Evolutionary conservation across 169 alveolate genomes (phyloP), one percentile per base, ranked within the genome.

Genomic region (Babesia sp.): DNA sequence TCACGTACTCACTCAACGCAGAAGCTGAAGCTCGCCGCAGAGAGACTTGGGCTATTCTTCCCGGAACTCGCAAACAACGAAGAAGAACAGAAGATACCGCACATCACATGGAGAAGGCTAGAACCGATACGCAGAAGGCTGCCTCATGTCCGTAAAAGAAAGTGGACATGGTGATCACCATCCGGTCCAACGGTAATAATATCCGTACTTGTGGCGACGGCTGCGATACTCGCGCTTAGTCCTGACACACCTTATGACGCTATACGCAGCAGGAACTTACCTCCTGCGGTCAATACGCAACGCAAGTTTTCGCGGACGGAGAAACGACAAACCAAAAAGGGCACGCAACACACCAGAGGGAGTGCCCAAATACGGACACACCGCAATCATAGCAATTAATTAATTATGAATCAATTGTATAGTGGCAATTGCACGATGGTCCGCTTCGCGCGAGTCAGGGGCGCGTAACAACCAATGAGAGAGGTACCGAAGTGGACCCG

Each of bases 111-210:
- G 71, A 70, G 66, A 42, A 29, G 56, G 28, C 31, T 44, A 41
- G 44, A 18, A 18, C 60, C 71, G 9, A 39, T 45, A 37, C 64
- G 67, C 48, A 41, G 54, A 37, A 60, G 24, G 58, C 22, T 72
- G 42, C 67, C 29, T 57, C 73, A 73, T 28, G 84, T 81, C 28
- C 56, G 84, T 34, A 68, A 71, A 16, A 45, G 84, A 28, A 81
- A 81, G 59, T 71, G 85, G 85, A 81, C 85, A 11, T 81, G 74
- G 78, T 81, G 58, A 37, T 46, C 42, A 74, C 50, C 42, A 50
- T 18, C 89, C 89, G 5, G 72, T 54, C 89, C 89, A 81, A n/a
- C 56, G 71, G 81, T 81, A 81, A 53, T 81, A 33, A 61, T 28
- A 81, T 18, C 89, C 89, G 39, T 50, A 71, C 56, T 71, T 81